These are phyloP conservation scores for Sechiopsis laciniata DNA, from an alignment of 306 rosid genomes.

Conservation along the genomic window DNA sequence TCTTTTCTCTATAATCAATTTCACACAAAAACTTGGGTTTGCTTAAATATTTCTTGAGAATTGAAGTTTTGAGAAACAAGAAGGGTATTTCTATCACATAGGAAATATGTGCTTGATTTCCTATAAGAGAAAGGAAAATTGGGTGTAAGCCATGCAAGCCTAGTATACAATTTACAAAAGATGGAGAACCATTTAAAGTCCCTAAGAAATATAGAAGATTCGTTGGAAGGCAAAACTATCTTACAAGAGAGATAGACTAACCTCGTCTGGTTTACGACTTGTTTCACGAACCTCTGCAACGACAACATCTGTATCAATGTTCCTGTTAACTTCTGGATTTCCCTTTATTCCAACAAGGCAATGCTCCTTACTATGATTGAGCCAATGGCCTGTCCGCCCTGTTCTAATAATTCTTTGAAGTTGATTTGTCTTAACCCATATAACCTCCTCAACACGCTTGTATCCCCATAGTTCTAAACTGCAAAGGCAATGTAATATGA, in stretches of 20 bases:
- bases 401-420: slow-evolving; percentile 97
- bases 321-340: slow-evolving; percentile 78
- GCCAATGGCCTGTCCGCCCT: slow-evolving; percentile 98
- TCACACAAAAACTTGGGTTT: too few species aligned
- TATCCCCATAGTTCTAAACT: slow-evolving; percentile 98
- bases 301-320: slow-evolving; percentile 91
- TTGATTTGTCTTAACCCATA: slow-evolving; percentile 99
- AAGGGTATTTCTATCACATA: too few species aligned
- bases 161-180: background rate
- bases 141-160: too few species aligned
- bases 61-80: too few species aligned
- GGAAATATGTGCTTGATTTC: too few species aligned
- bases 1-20: too few species aligned
- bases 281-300: slow-evolving; percentile 99
- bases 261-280: slow-evolving; percentile 99
- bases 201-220: too few species aligned
- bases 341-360: slow-evolving; percentile 99
- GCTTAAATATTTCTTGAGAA: too few species aligned
- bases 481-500: slow-evolving; percentile 26
- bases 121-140: too few species aligned
- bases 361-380: slow-evolving; percentile 97
- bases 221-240: too few species aligned
- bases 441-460: slow-evolving; percentile 91
- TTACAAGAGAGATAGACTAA: slow-evolving; percentile 27
- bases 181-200: background rate